Conservation (phyloP, 139 green algal species). For the Spirogloea muscicola region DNA sequence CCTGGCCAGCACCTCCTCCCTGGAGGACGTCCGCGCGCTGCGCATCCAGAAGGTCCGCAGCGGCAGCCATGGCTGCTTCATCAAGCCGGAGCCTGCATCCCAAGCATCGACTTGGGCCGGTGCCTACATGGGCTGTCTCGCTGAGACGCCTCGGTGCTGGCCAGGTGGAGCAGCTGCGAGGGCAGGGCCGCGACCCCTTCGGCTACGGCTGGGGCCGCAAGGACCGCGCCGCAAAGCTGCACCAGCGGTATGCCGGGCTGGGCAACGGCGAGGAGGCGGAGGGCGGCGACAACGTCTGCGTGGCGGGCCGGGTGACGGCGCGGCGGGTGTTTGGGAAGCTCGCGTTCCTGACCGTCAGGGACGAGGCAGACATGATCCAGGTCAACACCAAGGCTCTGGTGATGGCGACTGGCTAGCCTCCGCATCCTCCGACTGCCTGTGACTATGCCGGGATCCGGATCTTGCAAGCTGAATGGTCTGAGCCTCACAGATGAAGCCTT, state of each 20-base stretch:
- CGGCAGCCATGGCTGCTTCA: background rate
- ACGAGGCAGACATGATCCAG: conserved; percentile 83
- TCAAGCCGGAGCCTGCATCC: background rate
- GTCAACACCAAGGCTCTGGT: too few species aligned
- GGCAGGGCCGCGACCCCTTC: conserved; percentile 74
- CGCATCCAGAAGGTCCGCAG: conserved; percentile 18
- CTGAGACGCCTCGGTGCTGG: background rate
- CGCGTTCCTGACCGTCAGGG: conserved; percentile 83
- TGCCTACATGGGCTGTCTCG: background rate
- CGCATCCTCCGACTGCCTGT: too few species aligned
- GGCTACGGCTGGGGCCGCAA: conserved; percentile 86
- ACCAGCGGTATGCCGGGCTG: conserved; percentile 64
- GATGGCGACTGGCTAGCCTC: too few species aligned
- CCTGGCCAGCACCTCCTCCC: conserved; percentile 14
- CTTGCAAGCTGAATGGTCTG: too few species aligned
- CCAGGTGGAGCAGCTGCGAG: conserved; percentile 70
- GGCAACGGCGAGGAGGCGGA: conserved; percentile 54
- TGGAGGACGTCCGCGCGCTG: conserved; percentile 18
- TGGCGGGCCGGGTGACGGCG: conserved; percentile 85
- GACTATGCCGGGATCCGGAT: too few species aligned
- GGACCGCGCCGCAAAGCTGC: conserved; percentile 74
- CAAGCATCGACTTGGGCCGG: background rate
- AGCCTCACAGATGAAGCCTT: too few species aligned
- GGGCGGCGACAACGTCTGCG: conserved; percentile 28
- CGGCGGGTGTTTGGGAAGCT: conserved; percentile 95